Evolutionary conservation across 805 yeast genomes (phyloP), one percentile per base, ranked within the genome.

Genomic region (Cyberlindnera euphorbiiphila): DNA sequence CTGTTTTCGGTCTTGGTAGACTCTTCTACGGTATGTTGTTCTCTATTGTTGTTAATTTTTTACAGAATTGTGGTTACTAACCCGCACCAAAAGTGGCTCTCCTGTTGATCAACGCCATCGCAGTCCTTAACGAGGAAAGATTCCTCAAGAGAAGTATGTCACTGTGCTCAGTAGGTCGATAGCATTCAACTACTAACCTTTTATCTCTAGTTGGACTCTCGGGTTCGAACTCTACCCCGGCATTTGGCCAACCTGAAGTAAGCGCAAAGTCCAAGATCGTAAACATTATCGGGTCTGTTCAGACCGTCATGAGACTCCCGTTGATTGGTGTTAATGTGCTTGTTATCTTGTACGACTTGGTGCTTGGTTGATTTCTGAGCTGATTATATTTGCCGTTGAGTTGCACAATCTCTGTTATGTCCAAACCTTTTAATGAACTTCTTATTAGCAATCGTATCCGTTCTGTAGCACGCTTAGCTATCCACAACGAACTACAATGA

Each of bases 101-200:
- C 14, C 57, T 85, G 25, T 61, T 83, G 39, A 72, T 83, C 32
- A 85, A 85, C 57, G 76, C 91, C 0, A 73, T 85, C 20, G 93
- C 93, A 0, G 81, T 85, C 24, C 69, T 85, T 36, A 82, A 83
- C 56, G 94, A 85, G 51, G 93, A 85, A 52, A 65, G 95, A 41
- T 85, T 85, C 52, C 65, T 85, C 42, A 78, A 79, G 51, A 67
- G 95, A 62, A 74, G 48, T 44, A 34, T 10, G 48, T 41, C 11
- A 13, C 14, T 8, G 4, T 25, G 17, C 21, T 10, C 5, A 5
- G 6, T 11, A 13, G 5, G 7, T 11, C n/a, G n/a, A n/a, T 8
- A 27, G 15, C 23, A 11, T 25, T 18, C 8, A 20, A 6, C 18
- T 22, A 8, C 18, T n/a, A 23, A 22, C 25, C 45, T 24, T 34